Evolutionary conservation across 495 filamentous ascomycete species (phyloP), one percentile per base, ranked within the genome.

Genomic region (Penicillium goetzii): DNA sequence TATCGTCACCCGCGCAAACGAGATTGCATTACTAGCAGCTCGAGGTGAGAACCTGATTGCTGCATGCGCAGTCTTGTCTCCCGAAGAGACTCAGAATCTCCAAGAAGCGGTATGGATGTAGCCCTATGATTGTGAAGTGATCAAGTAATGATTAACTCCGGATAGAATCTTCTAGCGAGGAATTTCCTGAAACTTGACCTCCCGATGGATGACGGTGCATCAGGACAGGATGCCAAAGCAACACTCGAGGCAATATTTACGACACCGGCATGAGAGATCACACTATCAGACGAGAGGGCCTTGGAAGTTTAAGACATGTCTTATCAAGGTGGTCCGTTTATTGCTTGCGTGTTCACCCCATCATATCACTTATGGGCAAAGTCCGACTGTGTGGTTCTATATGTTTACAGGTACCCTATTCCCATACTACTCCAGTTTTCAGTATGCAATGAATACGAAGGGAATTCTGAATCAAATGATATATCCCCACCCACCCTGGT

Each of bases 1-100:
- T 23, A 85, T 98, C 40, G 81, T 97, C 28, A 74, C 88, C 33
- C 86, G 92, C 52, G 95, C 96, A 0, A 88, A 91, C 56, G 84
- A 90, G 52, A 80, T 98, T 25, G 88, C 89, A 33, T 76, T 85
- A 19, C 76, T 96, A 55, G 78, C 86, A 41, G 87, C 85, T 26
- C 84, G 84, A 59, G 90, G 92, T 23, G 91, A 93, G 69, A 91
- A 95, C 67, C 73, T 93, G 45, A 84, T 92, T 23, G 84, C 83
- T 40, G 86, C 85, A 47, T 94, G 91, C 72, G 85, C 88, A 15
- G 78, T 74, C 38, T 71, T 93, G 61, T 86, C 87, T 19, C 75
- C 80, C 4, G 77, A 77, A 10, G 90, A 94, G 70, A 81, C 71
- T 57, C 73, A 76, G 43, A 83, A 85, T 38, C 76, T 93, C n/a